Evolutionary conservation across 805 yeast genomes (phyloP).

Genomic region (Candida coleopterorum): DNA sequence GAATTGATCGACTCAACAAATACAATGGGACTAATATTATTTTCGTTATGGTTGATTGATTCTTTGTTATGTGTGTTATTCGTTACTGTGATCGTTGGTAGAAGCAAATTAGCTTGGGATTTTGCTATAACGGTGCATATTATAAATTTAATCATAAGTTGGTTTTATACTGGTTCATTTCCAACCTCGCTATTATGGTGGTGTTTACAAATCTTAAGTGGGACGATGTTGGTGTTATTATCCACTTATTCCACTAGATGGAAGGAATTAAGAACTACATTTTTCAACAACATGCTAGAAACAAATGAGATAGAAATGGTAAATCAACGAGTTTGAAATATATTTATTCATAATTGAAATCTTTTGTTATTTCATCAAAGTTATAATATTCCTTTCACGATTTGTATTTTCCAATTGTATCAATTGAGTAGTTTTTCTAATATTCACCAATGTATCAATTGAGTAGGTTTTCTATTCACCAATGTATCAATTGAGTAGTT

Average conservation of each 20-base stretch:
- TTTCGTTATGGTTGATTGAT: constrained; percentile 76
- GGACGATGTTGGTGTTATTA: constrained; percentile 63
- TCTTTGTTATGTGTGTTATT: constrained; percentile 79
- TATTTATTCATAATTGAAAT: neutral
- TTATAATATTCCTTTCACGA: neutral
- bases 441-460: constrained; percentile 27
- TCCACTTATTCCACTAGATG: constrained; percentile 91
- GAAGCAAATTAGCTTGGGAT: constrained; percentile 94
- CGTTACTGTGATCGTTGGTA: constrained; percentile 81
- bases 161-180: constrained; percentile 58
- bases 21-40: constrained; percentile 73
- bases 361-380: neutral
- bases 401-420: constrained; percentile 31
- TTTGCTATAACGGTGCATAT: constrained; percentile 92
- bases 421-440: constrained; percentile 38
- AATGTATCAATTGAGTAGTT: too few species aligned
- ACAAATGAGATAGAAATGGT: constrained; percentile 1
- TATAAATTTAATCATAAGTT: constrained; percentile 65
- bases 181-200: constrained; percentile 83
- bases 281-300: constrained; percentile 79
- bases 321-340: constrained; percentile 1
- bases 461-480: too few species aligned
- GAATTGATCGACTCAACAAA: constrained; percentile 65
- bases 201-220: constrained; percentile 66
- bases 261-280: constrained; percentile 85